Base-by-base conservation (phyloP, 2,329 filamentous ascomycete genomes). In the Arthrobotrys pseudoclavata region DNA sequence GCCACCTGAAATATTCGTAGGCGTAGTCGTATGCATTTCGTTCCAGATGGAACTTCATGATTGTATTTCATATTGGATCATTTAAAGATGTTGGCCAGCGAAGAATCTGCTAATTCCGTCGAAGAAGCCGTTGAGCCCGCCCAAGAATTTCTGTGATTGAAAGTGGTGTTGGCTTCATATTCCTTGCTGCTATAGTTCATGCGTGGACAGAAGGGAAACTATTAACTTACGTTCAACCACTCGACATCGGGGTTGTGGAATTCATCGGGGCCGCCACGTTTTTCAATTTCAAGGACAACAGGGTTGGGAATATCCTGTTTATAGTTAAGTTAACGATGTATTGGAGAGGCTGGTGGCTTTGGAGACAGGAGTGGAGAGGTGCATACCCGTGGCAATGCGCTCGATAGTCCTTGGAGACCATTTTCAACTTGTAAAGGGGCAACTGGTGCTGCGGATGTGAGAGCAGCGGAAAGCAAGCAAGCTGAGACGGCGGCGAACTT, bases 401-500 rank as follows among this genome's bases (percentile, higher is more conserved):
- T 42, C 3, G 55, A 60, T 60, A 60, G 18, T 40, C 34, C 55
- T 34, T 24, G 31, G 5, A 26, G 1, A n/a, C 55, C 15, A 9
- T 60, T 60, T 5, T n/a, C 31, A 15, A 10, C 13, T n/a, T 42
- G 18, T 31, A 60, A 24, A 7, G 26, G 10, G 24, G 20, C 31
- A 18, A 63, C 55, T 24, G 68, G 68, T 34, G 61, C 18, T 18
- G 68, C 68, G 0, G 68, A 34, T 37, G 47, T 34, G 24, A 70
- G 45, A 13, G 26, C 34, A 15, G 42, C 24, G 15, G 68, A 70
- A 18, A 70, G 45, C n/a, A 70, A 29, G 34, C 15, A 53, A n/a
- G 26, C 22, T 12, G 68, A 63, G 42, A 63, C 13, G 18, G 42
- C 47, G n/a, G 68, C 37, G 57, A 63, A 60, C 31, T 70, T 70